Evolutionary conservation across 306 rosid genomes (phyloP).

Genomic region (Citrullus colocynthis): DNA sequence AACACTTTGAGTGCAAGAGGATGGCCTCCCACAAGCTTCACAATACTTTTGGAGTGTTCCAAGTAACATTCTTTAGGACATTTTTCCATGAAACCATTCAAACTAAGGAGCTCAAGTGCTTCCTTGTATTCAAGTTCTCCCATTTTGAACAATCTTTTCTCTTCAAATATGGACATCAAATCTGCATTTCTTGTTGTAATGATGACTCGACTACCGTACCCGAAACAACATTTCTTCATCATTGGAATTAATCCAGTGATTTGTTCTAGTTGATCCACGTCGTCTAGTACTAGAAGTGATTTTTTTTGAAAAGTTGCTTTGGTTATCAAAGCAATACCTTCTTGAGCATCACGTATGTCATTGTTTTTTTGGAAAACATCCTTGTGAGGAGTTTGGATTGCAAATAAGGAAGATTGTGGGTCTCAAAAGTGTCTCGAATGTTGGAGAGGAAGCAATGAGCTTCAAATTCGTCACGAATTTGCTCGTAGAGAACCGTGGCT

Average conservation of each 20-base stretch:
- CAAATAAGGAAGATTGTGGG: not conserved
- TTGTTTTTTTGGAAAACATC: not conserved
- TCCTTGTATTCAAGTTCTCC: not conserved
- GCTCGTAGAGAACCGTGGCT: not conserved
- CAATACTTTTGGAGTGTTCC: not conserved
- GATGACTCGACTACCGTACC: slow-evolving; percentile 9
- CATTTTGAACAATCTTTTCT: not conserved
- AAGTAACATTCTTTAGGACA: not conserved
- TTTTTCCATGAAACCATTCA: not conserved
- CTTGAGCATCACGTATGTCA: not conserved
- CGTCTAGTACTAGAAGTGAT: slow-evolving; percentile 5
- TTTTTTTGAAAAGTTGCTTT: not conserved
- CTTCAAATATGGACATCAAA: not conserved
- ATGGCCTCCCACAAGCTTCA: not conserved
- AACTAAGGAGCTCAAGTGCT: slow-evolving; percentile 2
- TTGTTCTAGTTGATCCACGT: not conserved
- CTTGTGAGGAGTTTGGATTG: not conserved
- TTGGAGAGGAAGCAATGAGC: not conserved
- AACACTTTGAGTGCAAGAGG: slow-evolving; percentile 11
- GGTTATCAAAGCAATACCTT: not conserved
- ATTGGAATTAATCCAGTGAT: not conserved
- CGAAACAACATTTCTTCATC: not conserved
- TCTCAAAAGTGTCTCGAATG: not conserved
- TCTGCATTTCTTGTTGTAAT: slow-evolving; percentile 12
- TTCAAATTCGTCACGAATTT: not conserved